Percentiles rank a stretch among this genome's conserved stretches.
phyloP scores from a whole-genome alignment of 768 basidiomycete genomes.

The Clavulina sp. region DNA sequence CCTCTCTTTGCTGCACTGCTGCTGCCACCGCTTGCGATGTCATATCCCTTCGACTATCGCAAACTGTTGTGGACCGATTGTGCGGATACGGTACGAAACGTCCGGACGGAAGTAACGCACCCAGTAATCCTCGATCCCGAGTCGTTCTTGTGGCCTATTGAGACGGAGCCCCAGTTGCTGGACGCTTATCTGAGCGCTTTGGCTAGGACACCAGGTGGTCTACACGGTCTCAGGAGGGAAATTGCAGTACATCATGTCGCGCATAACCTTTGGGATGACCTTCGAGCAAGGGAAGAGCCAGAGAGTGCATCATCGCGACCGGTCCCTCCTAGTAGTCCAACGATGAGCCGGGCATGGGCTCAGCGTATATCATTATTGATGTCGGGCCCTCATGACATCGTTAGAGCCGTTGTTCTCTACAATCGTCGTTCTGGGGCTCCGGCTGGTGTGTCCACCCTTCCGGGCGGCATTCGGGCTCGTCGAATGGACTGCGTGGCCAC shows the following conservation, averaged over 20 bases:
- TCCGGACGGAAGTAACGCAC: constrained; percentile 33
- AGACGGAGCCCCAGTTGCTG: constrained; percentile 42
- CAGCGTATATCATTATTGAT: too few relatives aligned
- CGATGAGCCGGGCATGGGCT: too few relatives aligned
- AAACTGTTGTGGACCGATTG: constrained; percentile 72
- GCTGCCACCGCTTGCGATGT: constrained; percentile 58
- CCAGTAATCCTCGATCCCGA: constrained; percentile 14
- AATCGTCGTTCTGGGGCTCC: too few relatives aligned
- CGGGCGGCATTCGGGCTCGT: too few relatives aligned
- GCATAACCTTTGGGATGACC: constrained; percentile 53
- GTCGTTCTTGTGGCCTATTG: constrained; percentile 50
- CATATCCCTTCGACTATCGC: constrained; percentile 61
- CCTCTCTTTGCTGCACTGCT: constrained; percentile 56
- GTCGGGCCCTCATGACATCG: too few relatives aligned
- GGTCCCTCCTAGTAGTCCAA: background rate
- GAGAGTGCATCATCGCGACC: background rate
- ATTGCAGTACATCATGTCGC: constrained; percentile 70
- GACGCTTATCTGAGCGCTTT: constrained; percentile 46
- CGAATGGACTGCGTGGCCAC: too few relatives aligned
- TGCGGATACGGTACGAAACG: constrained; percentile 41
- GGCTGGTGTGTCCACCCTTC: too few relatives aligned
- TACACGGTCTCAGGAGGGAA: constrained; percentile 40
- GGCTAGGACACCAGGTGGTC: constrained; percentile 13
- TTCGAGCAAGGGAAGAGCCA: constrained; percentile 14
- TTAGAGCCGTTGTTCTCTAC: too few relatives aligned